Base-by-base conservation (phyloP, 2,329 filamentous ascomycete species). In the Gyromitra esculenta region DNA sequence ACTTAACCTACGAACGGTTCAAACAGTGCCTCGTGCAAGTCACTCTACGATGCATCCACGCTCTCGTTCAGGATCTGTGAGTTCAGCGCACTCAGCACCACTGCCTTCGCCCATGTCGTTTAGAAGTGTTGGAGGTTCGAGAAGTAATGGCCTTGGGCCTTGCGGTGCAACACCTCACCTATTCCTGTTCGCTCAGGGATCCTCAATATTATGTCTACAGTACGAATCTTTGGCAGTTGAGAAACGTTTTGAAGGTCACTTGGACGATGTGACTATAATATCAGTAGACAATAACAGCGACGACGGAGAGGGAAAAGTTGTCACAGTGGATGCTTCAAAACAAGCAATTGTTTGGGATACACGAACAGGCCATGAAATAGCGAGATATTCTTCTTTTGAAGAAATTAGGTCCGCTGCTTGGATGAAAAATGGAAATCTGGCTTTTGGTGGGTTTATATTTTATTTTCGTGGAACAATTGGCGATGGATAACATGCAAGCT, bases 331-430 rank as follows among this genome's bases (percentile, higher is more conserved):
- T 86, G 89, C 89, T 18, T 91, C 93, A 48, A 92, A 95, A 83
- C 97, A 93, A 0, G 93, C 94, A 2, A 97, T 98, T 82, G 93
- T 98, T 6, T 99, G 96, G 96, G 95, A 99, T 84, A 87, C 97
- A 77, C 90, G 96, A 85, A 96, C 93, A 0, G 96, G 96, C 63
- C 90, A 94, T 76, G 94, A 97, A 84, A 88, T 97, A 75, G 91
- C 95, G 50, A 89, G 94, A n/a, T 98, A 98, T 85, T 91, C 91
- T 31, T 96, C 94, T 0, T 97, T 97, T 82, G 93, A 97, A 82
- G 89, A 92, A 79, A 88, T 98, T 78, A 91, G 90, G 25, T 91
- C 93, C 39, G 95, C 94, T 48, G 88, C 92, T 11, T 99, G 96
- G 93, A 97, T 99, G 94, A 89, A 91, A 57, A 97, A 97, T 84